phyloP scores from a whole-genome alignment of 805 yeast genomes.

The Ogataea philodendri region DNA sequence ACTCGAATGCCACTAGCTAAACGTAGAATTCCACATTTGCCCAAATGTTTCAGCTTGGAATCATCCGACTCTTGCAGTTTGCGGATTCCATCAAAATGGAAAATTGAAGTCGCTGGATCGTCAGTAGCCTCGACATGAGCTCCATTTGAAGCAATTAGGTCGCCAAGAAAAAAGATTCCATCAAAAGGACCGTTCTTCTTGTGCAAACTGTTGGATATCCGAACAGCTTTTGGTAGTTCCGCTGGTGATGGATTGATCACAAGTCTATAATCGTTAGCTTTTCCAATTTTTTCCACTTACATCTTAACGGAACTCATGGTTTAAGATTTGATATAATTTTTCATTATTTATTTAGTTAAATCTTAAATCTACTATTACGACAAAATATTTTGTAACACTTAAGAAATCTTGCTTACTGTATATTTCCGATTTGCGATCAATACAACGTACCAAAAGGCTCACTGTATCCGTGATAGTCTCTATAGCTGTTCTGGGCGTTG shows the following conservation, averaged over 20 bases:
- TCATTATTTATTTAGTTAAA: neutral
- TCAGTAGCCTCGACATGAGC: slow-evolving; percentile 9
- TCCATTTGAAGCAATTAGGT: slow-evolving; percentile 28
- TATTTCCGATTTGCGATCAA: slow-evolving; percentile 10
- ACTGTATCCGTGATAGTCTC: slow-evolving; percentile 27
- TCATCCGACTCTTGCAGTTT: slow-evolving; percentile 8
- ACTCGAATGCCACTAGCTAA: slow-evolving; percentile 45
- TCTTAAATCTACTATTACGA: neutral
- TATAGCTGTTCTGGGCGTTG: slow-evolving; percentile 24
- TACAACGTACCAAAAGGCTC: slow-evolving; percentile 39
- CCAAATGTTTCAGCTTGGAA: slow-evolving; percentile 34
- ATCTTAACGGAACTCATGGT: slow-evolving; percentile 7
- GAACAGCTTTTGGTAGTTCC: slow-evolving; percentile 42
- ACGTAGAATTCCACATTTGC: slow-evolving; percentile 38
- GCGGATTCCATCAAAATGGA: slow-evolving; percentile 27
- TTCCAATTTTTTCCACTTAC: slow-evolving; percentile 3
- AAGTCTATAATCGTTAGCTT: slow-evolving; percentile 25
- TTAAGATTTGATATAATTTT: no score
- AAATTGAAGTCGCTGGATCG: slow-evolving; percentile 25
- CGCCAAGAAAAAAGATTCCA: slow-evolving; percentile 52
- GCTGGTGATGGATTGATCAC: slow-evolving; percentile 46
- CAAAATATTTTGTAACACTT: slow-evolving; percentile 1
- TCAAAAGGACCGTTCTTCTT: slow-evolving; percentile 67
- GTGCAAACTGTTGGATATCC: slow-evolving; percentile 47
- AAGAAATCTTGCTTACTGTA: neutral